These are phyloP conservation scores for Endotrypanum monterogeii DNA, from an alignment of 208 protist genomes.

Conservation along the genomic window DNA sequence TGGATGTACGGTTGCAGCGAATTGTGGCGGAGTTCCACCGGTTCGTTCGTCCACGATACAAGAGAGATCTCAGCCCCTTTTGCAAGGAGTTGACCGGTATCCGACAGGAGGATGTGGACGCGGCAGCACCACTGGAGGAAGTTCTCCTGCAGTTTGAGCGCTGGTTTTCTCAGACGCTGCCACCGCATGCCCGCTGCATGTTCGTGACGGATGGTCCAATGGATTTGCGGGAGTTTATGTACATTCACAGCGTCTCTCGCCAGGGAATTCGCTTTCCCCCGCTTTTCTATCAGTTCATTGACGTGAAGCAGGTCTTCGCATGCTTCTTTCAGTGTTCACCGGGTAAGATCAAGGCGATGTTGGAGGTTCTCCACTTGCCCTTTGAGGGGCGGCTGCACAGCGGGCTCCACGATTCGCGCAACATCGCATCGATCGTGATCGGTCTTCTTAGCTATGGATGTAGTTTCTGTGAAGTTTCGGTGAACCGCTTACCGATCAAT, in stretches of 20 bases:
- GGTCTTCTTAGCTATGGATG: constrained; percentile 76
- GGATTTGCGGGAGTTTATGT: constrained; percentile 89
- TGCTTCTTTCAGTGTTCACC: constrained; percentile 73
- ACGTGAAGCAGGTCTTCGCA: constrained; percentile 87
- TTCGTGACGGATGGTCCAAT: constrained; percentile 84
- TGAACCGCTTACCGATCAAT: constrained; percentile 42
- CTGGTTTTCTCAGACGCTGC: constrained; percentile 74
- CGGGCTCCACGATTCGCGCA: constrained; percentile 84
- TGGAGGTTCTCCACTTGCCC: constrained; percentile 78
- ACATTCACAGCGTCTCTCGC: constrained; percentile 65
- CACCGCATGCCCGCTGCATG: constrained; percentile 50
- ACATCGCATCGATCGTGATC: constrained; percentile 88
- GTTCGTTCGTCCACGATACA: constrained; percentile 86
- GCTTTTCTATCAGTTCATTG: constrained; percentile 87
- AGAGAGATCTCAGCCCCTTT: constrained; percentile 87
- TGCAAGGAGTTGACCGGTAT: constrained; percentile 94
- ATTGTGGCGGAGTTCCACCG: constrained; percentile 84
- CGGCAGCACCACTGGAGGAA: constrained; percentile 64
- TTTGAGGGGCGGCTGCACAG: constrained; percentile 86
- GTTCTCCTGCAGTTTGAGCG: constrained; percentile 83
- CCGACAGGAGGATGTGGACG: constrained; percentile 87
- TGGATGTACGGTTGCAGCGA: constrained; percentile 74
- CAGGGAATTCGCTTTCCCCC: constrained; percentile 81
- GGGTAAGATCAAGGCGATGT: constrained; percentile 88
- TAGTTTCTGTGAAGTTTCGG: constrained; percentile 74